Evolutionary conservation across 345 rosid genomes (phyloP).

Genomic region (Carallia pectinifolia): DNA sequence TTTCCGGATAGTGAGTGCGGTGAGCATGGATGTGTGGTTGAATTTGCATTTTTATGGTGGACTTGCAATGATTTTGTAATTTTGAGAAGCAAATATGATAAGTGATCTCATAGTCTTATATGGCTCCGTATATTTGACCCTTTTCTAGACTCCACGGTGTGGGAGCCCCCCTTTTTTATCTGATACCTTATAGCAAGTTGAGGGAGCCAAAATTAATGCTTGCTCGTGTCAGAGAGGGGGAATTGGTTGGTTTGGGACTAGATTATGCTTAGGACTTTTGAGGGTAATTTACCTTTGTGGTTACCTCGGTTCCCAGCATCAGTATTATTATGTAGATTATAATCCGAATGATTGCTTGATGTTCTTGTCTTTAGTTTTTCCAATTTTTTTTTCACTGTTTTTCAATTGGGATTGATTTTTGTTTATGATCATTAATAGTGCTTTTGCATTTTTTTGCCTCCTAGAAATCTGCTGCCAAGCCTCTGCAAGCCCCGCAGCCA

Average conservation of each 20-base stretch:
- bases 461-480: constrained; percentile 85
- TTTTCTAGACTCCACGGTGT: no score
- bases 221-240: background rate
- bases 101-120: background rate
- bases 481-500: constrained; percentile 57
- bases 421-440: background rate
- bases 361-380: background rate
- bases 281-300: no score
- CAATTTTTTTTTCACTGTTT: background rate
- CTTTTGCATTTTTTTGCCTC: background rate
- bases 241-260: background rate
- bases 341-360: no score
- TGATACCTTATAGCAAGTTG: background rate
- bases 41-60: no score
- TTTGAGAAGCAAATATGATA: background rate
- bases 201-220: no score
- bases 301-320: no score
- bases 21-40: background rate
- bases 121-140: no score
- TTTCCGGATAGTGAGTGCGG: background rate
- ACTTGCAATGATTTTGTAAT: background rate
- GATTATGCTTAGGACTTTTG: background rate
- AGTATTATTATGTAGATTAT: no score
- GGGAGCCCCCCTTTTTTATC: no score
- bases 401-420: background rate